Percentiles rank a stretch among this genome's conserved stretches.
Evolutionary conservation across 192 early-diverging fungal genomes (phyloP).

Genomic region (Chytriomyces hyalinus): DNA sequence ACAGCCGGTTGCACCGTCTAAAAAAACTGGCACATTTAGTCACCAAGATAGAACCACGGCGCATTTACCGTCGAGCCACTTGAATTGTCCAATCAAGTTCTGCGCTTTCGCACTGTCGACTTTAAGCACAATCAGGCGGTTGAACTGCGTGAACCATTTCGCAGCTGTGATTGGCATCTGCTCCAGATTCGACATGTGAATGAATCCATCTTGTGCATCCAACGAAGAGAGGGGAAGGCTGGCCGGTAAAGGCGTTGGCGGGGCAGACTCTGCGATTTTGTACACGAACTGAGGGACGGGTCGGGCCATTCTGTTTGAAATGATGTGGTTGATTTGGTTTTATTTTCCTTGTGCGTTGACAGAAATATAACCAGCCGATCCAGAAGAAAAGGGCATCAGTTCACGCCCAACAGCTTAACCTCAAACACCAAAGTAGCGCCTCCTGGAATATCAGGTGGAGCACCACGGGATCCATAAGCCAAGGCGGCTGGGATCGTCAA

Average conservation of each 20-base stretch:
- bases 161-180: neutral
- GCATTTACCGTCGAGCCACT: neutral
- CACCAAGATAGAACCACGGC: too few species aligned
- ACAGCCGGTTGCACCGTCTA: neutral
- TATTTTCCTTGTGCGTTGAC: too few species aligned
- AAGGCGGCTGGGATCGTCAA: slow-evolving; percentile 86
- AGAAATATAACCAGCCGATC: too few species aligned
- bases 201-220: neutral
- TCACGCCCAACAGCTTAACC: slow-evolving; percentile 75
- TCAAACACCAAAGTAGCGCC: slow-evolving; percentile 92
- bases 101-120: neutral
- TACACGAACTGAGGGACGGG: neutral
- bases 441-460: slow-evolving; percentile 84
- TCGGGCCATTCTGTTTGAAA: neutral
- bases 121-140: neutral
- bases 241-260: neutral
- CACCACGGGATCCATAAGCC: slow-evolving; percentile 76
- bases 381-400: neutral
- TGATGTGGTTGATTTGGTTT: neutral
- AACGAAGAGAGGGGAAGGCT: neutral
- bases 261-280: neutral
- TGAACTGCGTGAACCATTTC: neutral
- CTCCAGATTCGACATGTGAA: neutral
- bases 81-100: neutral
- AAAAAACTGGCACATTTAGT: too few species aligned